A percentile compares a stretch with the other conserved stretches of the same genome.
phyloP scores from a whole-genome alignment of 331 rosid species.

The Acacia pycnantha region DNA sequence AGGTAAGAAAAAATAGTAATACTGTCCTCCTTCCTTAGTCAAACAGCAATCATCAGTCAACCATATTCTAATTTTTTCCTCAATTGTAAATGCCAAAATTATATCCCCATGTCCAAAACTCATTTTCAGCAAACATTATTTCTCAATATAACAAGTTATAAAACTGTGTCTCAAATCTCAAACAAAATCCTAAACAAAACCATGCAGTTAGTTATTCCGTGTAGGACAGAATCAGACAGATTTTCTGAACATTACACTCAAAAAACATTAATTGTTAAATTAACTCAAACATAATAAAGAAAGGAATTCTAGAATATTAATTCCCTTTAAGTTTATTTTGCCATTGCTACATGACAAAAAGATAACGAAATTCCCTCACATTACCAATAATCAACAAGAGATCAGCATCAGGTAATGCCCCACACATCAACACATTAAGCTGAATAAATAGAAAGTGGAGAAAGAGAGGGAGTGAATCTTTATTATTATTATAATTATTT shows the following conservation, averaged over 20 bases:
- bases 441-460: background rate
- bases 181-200: background rate
- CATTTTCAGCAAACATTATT: constrained; percentile 10
- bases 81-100: background rate
- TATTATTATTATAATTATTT: too few species aligned
- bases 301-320: background rate
- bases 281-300: background rate
- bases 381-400: constrained; percentile 2
- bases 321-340: background rate
- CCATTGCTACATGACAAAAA: background rate
- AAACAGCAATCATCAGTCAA: background rate
- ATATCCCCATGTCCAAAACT: background rate
- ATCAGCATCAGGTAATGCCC: background rate
- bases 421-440: background rate
- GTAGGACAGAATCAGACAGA: background rate
- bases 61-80: background rate
- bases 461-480: background rate
- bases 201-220: background rate
- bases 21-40: background rate
- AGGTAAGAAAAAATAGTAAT: too few species aligned
- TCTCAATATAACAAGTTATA: background rate
- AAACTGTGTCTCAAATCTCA: background rate
- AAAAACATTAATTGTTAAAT: background rate
- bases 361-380: background rate
- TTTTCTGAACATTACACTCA: background rate